Percentiles rank a stretch among this genome's conserved stretches.
phyloP scores from a whole-genome alignment of 768 basidiomycete species.

The Russula dissimulans region DNA sequence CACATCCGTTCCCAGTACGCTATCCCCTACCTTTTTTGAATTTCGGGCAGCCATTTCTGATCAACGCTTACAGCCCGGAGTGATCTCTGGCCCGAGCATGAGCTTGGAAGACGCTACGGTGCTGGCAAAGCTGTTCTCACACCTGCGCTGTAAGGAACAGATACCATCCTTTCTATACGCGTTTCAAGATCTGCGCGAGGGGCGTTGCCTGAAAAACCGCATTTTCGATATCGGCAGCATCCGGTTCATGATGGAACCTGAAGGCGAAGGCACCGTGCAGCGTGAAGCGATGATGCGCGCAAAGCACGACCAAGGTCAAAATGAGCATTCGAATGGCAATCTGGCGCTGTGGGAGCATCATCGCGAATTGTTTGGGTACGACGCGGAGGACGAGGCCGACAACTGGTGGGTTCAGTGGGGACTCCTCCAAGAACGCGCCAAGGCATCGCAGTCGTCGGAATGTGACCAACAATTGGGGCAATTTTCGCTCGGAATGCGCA shows the following conservation, averaged over 20 bases:
- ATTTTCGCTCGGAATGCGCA: slow-evolving; percentile 9
- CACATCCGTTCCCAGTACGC: slow-evolving; percentile 31
- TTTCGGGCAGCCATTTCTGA: not conserved
- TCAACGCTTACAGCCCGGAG: slow-evolving; percentile 23
- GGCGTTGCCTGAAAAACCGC: slow-evolving; percentile 20
- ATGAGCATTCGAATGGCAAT: slow-evolving; percentile 21
- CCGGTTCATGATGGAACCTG: slow-evolving; percentile 19
- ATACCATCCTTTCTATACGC: slow-evolving; percentile 28
- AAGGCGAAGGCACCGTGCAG: slow-evolving; percentile 16
- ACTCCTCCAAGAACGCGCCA: slow-evolving; percentile 19
- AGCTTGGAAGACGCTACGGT: slow-evolving; percentile 34
- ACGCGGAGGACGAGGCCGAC: slow-evolving; percentile 31
- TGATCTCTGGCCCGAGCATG: slow-evolving; percentile 29
- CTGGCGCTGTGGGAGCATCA: slow-evolving; percentile 26
- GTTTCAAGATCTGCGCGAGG: slow-evolving; percentile 29
- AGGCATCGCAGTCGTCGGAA: not conserved
- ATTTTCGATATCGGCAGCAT: slow-evolving; percentile 21
- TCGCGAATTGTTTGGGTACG: slow-evolving; percentile 27
- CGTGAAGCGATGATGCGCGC: slow-evolving; percentile 25
- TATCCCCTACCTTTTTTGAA: not conserved
- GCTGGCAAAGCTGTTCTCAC: slow-evolving; percentile 32
- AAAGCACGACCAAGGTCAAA: slow-evolving; percentile 18
- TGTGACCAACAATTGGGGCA: not conserved
- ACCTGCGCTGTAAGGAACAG: slow-evolving; percentile 25
- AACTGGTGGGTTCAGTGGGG: slow-evolving; percentile 34